Percentiles rank a stretch among this genome's conserved stretches.
These are phyloP conservation scores for Cydonia oblonga DNA, from an alignment of 331 rosid genomes.

Conservation along the genomic window DNA sequence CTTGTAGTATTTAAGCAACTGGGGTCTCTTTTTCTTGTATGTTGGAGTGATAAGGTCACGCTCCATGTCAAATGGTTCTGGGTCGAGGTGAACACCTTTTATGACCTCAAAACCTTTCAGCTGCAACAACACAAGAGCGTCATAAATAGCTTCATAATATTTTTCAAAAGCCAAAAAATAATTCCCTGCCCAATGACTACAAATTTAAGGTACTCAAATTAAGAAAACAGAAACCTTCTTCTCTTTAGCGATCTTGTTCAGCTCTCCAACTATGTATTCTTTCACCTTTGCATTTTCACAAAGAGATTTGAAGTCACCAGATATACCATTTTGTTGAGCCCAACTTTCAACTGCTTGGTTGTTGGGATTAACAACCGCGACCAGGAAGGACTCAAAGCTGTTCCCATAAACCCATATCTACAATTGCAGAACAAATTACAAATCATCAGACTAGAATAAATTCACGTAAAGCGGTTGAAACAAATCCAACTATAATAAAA, in stretches of 20 bases:
- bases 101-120: conserved; percentile 88
- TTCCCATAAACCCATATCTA: conserved; percentile 96
- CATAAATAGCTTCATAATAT: conserved; percentile 11
- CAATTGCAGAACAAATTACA: conserved; percentile 2
- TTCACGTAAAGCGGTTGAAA: neutral
- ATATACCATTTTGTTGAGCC: conserved; percentile 69
- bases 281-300: conserved; percentile 64
- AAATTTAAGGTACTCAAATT: conserved; percentile 8
- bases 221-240: conserved; percentile 54
- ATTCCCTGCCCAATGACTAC: neutral
- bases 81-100: conserved; percentile 76
- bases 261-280: conserved; percentile 57
- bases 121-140: conserved; percentile 35
- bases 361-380: conserved; percentile 74
- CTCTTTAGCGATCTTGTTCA: conserved; percentile 57
- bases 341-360: conserved; percentile 60
- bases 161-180: neutral
- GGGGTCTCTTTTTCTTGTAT: conserved; percentile 95
- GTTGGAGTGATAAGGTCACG: conserved; percentile 96
- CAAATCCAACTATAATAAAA: neutral
- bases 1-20: conserved; percentile 79
- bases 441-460: neutral
- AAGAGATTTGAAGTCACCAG: conserved; percentile 57
- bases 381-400: conserved; percentile 90
- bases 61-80: conserved; percentile 87